Conservation (phyloP, 2,329 filamentous ascomycete species). For the Ploettnerulaceae sp. region DNA sequence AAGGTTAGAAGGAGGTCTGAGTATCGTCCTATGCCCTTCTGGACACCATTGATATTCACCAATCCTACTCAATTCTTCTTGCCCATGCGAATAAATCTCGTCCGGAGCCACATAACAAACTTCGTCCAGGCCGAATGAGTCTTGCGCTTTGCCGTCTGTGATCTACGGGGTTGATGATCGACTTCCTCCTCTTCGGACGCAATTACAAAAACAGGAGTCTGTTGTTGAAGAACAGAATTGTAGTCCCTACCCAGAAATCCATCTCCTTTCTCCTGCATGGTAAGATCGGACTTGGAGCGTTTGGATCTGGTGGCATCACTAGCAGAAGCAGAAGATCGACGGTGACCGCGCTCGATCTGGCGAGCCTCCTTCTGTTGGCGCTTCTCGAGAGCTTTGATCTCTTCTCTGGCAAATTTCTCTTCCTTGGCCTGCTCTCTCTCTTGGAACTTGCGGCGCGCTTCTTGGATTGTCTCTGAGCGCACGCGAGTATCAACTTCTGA, state of each 20-base stretch:
- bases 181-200: conserved; percentile 9
- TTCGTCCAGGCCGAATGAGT: conserved; percentile 58
- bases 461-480: conserved; percentile 53
- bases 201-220: conserved; percentile 2
- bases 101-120: conserved; percentile 60
- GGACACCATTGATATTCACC: no score
- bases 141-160: conserved; percentile 44
- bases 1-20: no score
- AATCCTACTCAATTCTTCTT: conserved; percentile 14
- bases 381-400: conserved; percentile 54
- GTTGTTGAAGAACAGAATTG: conserved; percentile 8
- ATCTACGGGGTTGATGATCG: conserved; percentile 8
- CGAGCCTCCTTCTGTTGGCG: conserved; percentile 52
- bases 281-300: conserved; percentile 36
- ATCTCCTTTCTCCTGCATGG: conserved; percentile 27
- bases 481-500: conserved; percentile 53
- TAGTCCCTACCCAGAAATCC: conserved; percentile 23
- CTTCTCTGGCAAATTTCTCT: conserved; percentile 56
- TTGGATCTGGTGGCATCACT: conserved; percentile 38
- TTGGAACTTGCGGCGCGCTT: conserved; percentile 58
- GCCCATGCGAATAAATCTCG: conserved; percentile 44
- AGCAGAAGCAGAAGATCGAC: conserved; percentile 35
- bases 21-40: no score
- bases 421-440: conserved; percentile 57
- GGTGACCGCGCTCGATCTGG: conserved; percentile 41